Percentiles rank a stretch among this genome's conserved stretches.
Evolutionary conservation across 139 green algal species (phyloP).

Genomic region (Volvox reticuliferus): DNA sequence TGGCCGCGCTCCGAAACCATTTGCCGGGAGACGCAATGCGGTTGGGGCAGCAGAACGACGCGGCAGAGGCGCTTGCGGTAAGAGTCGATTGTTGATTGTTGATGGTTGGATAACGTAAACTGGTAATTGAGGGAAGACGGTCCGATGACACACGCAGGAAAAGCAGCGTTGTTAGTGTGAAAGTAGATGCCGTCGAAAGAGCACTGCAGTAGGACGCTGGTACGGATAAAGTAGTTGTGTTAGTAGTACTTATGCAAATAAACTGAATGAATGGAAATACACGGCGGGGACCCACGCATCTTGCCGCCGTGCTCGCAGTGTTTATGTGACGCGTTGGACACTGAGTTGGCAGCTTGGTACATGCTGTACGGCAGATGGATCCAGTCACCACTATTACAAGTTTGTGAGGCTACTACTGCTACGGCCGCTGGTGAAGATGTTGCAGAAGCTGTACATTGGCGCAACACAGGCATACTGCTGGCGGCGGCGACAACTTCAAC

Average conservation of each 20-base stretch:
- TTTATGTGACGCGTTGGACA: neutral
- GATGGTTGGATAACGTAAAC: too few relatives aligned
- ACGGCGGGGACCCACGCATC: too few relatives aligned
- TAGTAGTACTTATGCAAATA: too few relatives aligned
- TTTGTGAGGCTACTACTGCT: too few relatives aligned
- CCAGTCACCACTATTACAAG: neutral
- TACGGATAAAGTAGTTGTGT: too few relatives aligned
- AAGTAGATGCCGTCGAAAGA: too few relatives aligned
- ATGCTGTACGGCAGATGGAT: constrained; percentile 29
- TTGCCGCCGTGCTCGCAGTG: neutral
- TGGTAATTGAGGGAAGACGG: too few relatives aligned
- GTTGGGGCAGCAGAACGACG: constrained; percentile 31
- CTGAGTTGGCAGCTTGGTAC: neutral
- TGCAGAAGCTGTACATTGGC: neutral
- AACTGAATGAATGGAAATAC: too few relatives aligned
- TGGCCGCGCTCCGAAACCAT: neutral
- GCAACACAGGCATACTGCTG: neutral
- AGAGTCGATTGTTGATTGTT: neutral
- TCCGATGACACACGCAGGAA: too few relatives aligned
- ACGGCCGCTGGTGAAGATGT: too few relatives aligned
- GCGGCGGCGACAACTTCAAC: neutral
- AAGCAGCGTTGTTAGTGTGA: too few relatives aligned
- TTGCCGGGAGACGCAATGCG: neutral
- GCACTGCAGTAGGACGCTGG: too few relatives aligned
- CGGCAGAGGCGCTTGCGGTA: constrained; percentile 29